Base-by-base conservation (phyloP, 1,284 basidiomycete genomes). In the Sanghuangporus weigelae region DNA sequence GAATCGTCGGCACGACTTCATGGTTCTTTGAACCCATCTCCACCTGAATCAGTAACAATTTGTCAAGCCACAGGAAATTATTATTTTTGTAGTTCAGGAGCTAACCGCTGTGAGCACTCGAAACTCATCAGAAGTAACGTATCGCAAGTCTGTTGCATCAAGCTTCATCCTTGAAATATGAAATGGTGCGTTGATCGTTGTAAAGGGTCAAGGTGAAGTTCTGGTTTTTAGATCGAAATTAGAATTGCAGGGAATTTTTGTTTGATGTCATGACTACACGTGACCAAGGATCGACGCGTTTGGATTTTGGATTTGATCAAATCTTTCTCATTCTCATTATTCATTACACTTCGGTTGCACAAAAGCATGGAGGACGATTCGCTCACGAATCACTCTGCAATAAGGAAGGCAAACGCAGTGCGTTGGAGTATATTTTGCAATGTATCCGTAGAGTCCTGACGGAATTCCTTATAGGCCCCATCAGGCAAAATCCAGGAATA, bases 11-110 rank as follows among this genome's bases (percentile, higher is more conserved):
- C 2, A 99, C 96, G 50, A 98, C 84, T 76, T 98, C 92, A 73
- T 99, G 96, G 72, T 98, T 98, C 78, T 97, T 97, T 4, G 94
- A 97, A 40, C 96, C 97, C 84, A 97, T 95, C 78, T 99, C 96
- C 48, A 92, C 90, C 93, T 96, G 73, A 42, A 62, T 1, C 36
- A 50, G 4, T 46, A 16, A 23, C 26, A 49, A 51, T 26, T 23
- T n/a, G 55, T 31, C 26, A 31, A 62, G 61, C 46, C 23, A 44
- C 19, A 51, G 3, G 12, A 23, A 23, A n/a, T 51, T 6, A n/a
- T n/a, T 51, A 51, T 44, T 48, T 39, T 46, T 12, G 60, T 26
- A 56, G 38, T 7, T 16, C 23, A 55, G 62, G 46, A 44, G 39
- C 35, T 31, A 60, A 97, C 95, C 56, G 96, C 94, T 26, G 93